phyloP scores from a whole-genome alignment of 176 grass and related monocot species.

The Carex littledalei region DNA sequence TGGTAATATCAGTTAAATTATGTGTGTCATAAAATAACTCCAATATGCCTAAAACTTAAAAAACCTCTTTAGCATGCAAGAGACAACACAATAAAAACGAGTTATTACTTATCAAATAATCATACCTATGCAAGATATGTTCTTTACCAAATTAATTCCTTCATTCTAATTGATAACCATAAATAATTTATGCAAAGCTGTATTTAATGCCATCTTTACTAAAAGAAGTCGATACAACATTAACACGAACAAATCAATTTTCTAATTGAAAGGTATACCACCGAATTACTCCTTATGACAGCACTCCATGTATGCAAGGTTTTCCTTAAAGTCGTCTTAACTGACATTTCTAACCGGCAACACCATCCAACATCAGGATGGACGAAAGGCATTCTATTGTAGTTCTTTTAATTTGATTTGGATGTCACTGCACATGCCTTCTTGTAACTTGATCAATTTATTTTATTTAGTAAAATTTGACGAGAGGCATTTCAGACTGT shows the following conservation, averaged over 20 bases:
- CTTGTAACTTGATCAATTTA: background rate
- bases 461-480: background rate
- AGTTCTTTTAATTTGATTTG: background rate
- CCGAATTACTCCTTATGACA: background rate
- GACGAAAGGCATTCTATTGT: background rate
- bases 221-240: background rate
- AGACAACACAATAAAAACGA: background rate
- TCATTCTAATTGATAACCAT: background rate
- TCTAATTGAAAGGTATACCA: background rate
- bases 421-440: background rate
- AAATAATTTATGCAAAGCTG: background rate
- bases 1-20: conserved; percentile 6
- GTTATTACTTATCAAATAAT: background rate
- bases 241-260: background rate
- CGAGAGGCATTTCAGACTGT: background rate
- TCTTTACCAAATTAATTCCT: background rate
- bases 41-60: background rate
- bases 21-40: background rate
- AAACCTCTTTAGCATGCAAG: background rate
- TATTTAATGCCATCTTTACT: background rate
- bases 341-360: background rate
- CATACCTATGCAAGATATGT: background rate
- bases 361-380: background rate
- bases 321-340: background rate
- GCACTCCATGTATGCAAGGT: background rate